Conservation (phyloP, 164 flowering plant species). For the Warburgia ugandensis region DNA sequence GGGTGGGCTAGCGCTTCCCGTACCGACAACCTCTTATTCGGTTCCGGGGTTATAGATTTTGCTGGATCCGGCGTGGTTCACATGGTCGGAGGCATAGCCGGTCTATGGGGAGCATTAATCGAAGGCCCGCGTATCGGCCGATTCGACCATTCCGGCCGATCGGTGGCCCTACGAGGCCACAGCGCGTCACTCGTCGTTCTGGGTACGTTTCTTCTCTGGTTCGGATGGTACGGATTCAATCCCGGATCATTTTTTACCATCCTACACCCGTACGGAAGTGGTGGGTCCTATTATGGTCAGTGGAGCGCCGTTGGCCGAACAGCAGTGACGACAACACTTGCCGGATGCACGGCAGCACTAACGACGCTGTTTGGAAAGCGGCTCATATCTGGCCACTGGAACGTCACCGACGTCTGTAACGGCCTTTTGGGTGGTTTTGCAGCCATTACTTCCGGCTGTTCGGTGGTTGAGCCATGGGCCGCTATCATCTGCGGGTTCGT, state of each 20-base stretch:
- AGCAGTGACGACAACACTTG: constrained; percentile 69
- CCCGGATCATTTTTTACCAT: constrained; percentile 63
- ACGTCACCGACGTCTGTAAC: constrained; percentile 67
- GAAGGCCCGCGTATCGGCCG: constrained; percentile 76
- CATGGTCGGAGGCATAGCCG: constrained; percentile 71
- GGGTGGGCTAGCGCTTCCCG: constrained; percentile 59
- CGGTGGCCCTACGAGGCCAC: constrained; percentile 53
- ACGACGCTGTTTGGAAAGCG: constrained; percentile 64
- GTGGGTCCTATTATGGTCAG: constrained; percentile 42
- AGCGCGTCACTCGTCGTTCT: constrained; percentile 60
- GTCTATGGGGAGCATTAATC: constrained; percentile 64
- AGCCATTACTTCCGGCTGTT: constrained; percentile 65
- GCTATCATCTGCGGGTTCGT: constrained; percentile 73
- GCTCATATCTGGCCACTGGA: constrained; percentile 58
- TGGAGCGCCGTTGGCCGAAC: constrained; percentile 70
- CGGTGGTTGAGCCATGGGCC: constrained; percentile 87
- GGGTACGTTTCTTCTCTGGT: constrained; percentile 72
- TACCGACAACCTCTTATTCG: constrained; percentile 29
- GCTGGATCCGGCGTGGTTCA: constrained; percentile 78
- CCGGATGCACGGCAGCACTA: constrained; percentile 64
- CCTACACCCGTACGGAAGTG: constrained; percentile 17
- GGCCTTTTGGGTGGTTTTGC: constrained; percentile 78
- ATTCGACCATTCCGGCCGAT: constrained; percentile 41
- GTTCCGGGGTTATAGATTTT: constrained; percentile 62
- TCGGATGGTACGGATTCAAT: constrained; percentile 85